Evolutionary conservation across 192 early-diverging fungal species (phyloP).

Genomic region (Neocallimastix lanati): DNA sequence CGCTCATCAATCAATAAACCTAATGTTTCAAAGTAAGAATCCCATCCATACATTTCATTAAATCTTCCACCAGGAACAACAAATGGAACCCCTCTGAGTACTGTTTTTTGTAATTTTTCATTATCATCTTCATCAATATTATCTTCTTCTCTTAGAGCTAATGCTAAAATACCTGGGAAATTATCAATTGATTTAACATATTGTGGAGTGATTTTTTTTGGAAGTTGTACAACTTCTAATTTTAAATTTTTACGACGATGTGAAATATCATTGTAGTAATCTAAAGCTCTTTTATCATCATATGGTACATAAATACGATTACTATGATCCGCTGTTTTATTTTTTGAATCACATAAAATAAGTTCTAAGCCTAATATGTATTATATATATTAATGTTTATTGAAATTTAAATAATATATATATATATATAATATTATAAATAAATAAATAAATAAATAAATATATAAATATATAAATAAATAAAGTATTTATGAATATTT

Average conservation of each 20-base stretch:
- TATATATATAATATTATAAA: too few species aligned
- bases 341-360: conserved; percentile 87
- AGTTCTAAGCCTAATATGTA: conserved; percentile 70
- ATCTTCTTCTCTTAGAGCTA: conserved; percentile 34
- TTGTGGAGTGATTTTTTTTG: conserved; percentile 63
- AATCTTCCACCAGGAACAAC: conserved; percentile 96
- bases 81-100: conserved; percentile 65
- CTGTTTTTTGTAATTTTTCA: conserved; percentile 18
- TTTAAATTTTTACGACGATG: conserved; percentile 42
- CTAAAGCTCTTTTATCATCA: conserved; percentile 48
- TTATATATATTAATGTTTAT: too few species aligned
- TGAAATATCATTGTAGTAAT: conserved; percentile 64
- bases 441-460: neutral
- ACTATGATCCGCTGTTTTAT: conserved; percentile 47
- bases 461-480: too few species aligned
- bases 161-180: conserved; percentile 71
- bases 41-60: conserved; percentile 99
- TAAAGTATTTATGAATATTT: too few species aligned
- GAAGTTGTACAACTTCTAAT: conserved; percentile 63
- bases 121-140: conserved; percentile 1
- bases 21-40: conserved; percentile 82
- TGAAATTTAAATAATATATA: too few species aligned
- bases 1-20: conserved; percentile 76
- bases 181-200: conserved; percentile 86
- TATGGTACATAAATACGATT: conserved; percentile 85